phyloP scores from a whole-genome alignment of 129 eudicot species.

The Saussurea involucrata region DNA sequence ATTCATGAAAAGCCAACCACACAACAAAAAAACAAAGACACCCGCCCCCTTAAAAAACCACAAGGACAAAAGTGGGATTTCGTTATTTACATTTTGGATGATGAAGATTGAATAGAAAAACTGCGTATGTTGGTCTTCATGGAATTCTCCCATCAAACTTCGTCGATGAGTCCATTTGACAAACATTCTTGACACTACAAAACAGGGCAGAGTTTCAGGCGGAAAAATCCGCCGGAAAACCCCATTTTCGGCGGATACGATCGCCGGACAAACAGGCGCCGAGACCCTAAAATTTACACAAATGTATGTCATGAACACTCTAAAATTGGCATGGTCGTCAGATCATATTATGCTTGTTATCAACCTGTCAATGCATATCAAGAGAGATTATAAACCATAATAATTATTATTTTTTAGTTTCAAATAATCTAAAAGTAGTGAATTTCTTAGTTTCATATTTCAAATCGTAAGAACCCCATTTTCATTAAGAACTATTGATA shows the following conservation, averaged over 20 bases:
- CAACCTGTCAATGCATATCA: slow-evolving; percentile 6
- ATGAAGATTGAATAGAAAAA: slow-evolving; percentile 2
- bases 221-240: too few relatives aligned
- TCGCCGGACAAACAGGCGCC: too few relatives aligned
- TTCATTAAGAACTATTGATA: neutral
- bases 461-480: too few relatives aligned
- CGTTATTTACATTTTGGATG: slow-evolving; percentile 9
- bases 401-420: neutral
- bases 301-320: slow-evolving; percentile 6
- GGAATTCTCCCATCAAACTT: slow-evolving; percentile 4
- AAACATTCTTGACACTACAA: neutral
- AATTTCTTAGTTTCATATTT: too few relatives aligned
- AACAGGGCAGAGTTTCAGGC: too few relatives aligned
- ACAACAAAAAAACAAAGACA: neutral
- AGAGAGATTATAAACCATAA: neutral
- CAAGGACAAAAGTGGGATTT: slow-evolving; percentile 15
- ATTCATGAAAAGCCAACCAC: neutral
- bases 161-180: slow-evolving; percentile 11
- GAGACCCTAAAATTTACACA: slow-evolving; percentile 22
- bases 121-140: slow-evolving; percentile 8
- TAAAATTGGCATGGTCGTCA: slow-evolving; percentile 6
- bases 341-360: slow-evolving; percentile 17
- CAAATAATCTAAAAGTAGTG: neutral
- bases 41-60: neutral
- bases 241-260: too few relatives aligned